Evolutionary conservation across 2,329 filamentous ascomycete genomes (phyloP).

Genomic region (Colletotrichum godetiae): DNA sequence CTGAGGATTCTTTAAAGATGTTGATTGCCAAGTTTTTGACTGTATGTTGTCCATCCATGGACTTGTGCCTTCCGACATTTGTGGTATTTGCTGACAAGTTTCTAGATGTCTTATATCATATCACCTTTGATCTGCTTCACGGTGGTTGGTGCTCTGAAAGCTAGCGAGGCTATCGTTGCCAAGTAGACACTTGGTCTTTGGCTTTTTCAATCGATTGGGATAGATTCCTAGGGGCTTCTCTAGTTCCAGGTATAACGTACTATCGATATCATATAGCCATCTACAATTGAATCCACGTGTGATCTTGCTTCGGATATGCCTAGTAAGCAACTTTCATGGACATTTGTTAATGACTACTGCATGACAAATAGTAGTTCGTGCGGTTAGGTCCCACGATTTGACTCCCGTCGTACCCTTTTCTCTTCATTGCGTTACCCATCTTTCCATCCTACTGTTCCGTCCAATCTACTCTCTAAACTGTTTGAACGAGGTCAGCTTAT

Average conservation of each 20-base stretch:
- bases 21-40: conserved; percentile 56
- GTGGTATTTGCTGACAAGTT: background rate
- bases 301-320: too few species aligned
- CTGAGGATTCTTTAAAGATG: conserved; percentile 51
- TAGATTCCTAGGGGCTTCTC: background rate
- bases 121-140: conserved; percentile 30
- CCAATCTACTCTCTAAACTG: too few species aligned
- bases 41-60: conserved; percentile 40
- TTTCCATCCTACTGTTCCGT: too few species aligned
- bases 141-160: conserved; percentile 29
- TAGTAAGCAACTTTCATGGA: too few species aligned
- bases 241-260: background rate
- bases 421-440: too few species aligned
- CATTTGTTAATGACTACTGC: too few species aligned
- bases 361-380: too few species aligned
- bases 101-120: conserved; percentile 28
- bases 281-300: too few species aligned
- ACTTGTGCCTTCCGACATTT: rapidly evolving
- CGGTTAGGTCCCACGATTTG: too few species aligned
- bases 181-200: background rate
- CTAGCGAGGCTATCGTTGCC: conserved; percentile 4
- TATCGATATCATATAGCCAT: too few species aligned
- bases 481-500: too few species aligned
- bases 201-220: background rate
- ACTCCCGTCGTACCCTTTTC: too few species aligned